A percentile compares a stretch with the other conserved stretches of the same genome.
Conservation (phyloP, 2,329 filamentous ascomycete species). For the Cladosporium sp. region DNA sequence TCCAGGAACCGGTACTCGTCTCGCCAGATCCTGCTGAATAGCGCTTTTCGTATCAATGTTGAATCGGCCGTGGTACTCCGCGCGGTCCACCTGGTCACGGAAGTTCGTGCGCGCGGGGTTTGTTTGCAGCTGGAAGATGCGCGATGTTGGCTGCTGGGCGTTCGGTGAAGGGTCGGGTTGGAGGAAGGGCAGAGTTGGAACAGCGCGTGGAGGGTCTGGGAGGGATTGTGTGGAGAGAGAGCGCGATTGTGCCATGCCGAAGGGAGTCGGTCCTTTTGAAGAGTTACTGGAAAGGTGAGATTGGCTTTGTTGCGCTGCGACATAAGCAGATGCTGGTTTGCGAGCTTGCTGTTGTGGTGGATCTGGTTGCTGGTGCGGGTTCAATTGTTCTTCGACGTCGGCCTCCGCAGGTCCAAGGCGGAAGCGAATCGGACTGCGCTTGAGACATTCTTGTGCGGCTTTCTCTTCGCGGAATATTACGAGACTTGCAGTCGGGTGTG, state of each 20-base stretch:
- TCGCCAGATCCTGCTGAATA: slow-evolving; percentile 35
- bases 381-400: background rate
- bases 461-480: slow-evolving; percentile 43
- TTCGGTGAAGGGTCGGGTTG: slow-evolving; percentile 13
- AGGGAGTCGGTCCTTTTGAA: slow-evolving; percentile 4
- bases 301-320: background rate
- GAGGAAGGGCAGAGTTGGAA: background rate
- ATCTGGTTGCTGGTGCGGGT: background rate
- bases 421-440: slow-evolving; percentile 45
- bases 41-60: slow-evolving; percentile 23
- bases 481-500: slow-evolving; percentile 39
- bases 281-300: background rate
- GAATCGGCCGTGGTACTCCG: slow-evolving; percentile 30
- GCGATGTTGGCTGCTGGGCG: slow-evolving; percentile 12
- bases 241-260: slow-evolving; percentile 15
- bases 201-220: background rate
- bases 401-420: slow-evolving; percentile 30
- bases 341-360: background rate
- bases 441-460: slow-evolving; percentile 39
- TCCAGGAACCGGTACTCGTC: slow-evolving; percentile 37
- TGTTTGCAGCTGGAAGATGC: slow-evolving; percentile 39
- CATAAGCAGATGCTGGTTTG: background rate
- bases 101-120: slow-evolving; percentile 37
- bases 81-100: slow-evolving; percentile 37
- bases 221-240: slow-evolving; percentile 17